Conservation (phyloP, 116 monocot genomes). For the Iris pallida region DNA sequence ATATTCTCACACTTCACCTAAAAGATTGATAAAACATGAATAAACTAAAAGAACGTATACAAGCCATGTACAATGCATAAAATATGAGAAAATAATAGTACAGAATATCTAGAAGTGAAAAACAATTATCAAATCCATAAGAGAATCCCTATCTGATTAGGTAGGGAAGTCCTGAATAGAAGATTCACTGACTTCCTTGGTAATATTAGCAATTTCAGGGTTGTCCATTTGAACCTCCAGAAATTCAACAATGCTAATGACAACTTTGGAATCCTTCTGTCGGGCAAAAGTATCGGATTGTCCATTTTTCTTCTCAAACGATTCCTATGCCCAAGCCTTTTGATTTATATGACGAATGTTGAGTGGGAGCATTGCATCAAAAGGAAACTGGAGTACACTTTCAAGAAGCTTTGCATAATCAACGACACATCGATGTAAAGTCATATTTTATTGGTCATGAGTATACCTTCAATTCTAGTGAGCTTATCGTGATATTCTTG, state of each 20-base stretch:
- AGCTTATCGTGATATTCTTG: slow-evolving; percentile 74
- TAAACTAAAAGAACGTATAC: too few relatives aligned
- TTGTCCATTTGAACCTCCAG: slow-evolving; percentile 48
- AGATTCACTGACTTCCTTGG: slow-evolving; percentile 23
- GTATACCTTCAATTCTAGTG: slow-evolving; percentile 33
- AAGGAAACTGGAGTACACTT: slow-evolving; percentile 70
- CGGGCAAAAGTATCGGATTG: slow-evolving; percentile 3
- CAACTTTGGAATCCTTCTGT: slow-evolving; percentile 2
- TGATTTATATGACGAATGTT: slow-evolving; percentile 42
- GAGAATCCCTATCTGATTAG: slow-evolving; percentile 61
- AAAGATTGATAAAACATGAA: too few relatives aligned
- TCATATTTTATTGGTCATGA: background rate
- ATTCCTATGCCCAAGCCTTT: slow-evolving; percentile 65
- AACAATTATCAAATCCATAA: slow-evolving; percentile 3
- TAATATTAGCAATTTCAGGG: slow-evolving; percentile 10
- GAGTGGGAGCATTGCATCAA: slow-evolving; percentile 59
- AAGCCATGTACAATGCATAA: too few relatives aligned
- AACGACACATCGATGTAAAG: slow-evolving; percentile 25
- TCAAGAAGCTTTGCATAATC: slow-evolving; percentile 79
- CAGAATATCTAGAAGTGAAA: too few relatives aligned
- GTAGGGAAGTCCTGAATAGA: slow-evolving; percentile 41
- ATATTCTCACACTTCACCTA: too few relatives aligned
- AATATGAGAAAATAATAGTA: too few relatives aligned
- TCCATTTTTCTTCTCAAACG: slow-evolving; percentile 35
- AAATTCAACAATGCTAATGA: slow-evolving; percentile 40